phyloP scores from a whole-genome alignment of 2,329 filamentous ascomycete species.

The Clarireedia homoeocarpa region DNA sequence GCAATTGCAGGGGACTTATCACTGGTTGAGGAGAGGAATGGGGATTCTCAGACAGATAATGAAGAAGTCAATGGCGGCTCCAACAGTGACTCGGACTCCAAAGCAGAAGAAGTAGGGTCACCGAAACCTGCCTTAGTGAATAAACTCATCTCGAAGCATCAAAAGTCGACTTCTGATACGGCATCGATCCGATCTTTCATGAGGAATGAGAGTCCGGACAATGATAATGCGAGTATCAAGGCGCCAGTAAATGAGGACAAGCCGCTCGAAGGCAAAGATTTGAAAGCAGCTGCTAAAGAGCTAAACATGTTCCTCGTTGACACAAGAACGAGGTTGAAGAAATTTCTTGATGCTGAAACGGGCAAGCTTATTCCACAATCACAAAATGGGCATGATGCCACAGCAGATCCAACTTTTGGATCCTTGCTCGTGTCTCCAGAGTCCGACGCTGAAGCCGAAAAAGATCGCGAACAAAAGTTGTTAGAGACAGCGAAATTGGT shows the following conservation, averaged over 20 bases:
- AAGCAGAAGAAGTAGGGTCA: conserved; percentile 17
- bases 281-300: conserved; percentile 73
- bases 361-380: conserved; percentile 49
- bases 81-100: conserved; percentile 34
- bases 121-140: conserved; percentile 33
- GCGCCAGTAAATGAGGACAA: conserved; percentile 41
- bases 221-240: conserved; percentile 48
- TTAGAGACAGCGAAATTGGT: conserved; percentile 73
- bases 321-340: conserved; percentile 60
- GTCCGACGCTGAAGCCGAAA: conserved; percentile 31
- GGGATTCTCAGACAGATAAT: conserved; percentile 35
- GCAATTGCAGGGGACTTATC: conserved; percentile 79
- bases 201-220: conserved; percentile 40
- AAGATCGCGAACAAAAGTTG: conserved; percentile 63
- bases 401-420: conserved; percentile 45
- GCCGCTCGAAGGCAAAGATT: conserved; percentile 68
- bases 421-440: conserved; percentile 42
- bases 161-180: conserved; percentile 34
- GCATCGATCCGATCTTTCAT: conserved; percentile 53
- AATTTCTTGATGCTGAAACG: conserved; percentile 53
- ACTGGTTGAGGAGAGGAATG: conserved; percentile 41
- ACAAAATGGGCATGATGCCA: conserved; percentile 32
- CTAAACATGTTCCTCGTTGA: conserved; percentile 84
- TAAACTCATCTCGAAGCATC: conserved; percentile 32
- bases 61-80: conserved; percentile 31